phyloP scores from a whole-genome alignment of 2,329 filamentous ascomycete genomes.

The Fonsecaea multimorphosa region DNA sequence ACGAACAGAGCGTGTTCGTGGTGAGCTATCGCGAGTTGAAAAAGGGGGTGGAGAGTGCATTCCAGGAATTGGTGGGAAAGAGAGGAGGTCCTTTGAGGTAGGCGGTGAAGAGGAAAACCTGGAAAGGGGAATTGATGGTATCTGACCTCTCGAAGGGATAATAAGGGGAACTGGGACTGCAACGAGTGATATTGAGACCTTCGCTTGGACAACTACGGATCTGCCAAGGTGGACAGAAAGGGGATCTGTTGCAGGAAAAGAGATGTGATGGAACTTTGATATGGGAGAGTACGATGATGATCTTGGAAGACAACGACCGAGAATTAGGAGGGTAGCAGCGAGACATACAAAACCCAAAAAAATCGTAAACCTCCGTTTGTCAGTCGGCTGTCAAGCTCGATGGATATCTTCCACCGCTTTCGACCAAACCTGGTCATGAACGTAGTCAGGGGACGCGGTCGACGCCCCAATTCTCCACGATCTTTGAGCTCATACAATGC shows the following conservation, averaged over 20 bases:
- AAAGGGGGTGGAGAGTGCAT: slow-evolving; percentile 65
- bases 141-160: neutral
- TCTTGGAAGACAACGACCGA: neutral
- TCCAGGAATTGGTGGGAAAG: slow-evolving; percentile 59
- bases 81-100: slow-evolving; percentile 34
- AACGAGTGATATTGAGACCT: neutral
- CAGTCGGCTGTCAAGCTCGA: slow-evolving; percentile 3
- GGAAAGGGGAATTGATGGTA: neutral
- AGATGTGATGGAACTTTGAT: neutral
- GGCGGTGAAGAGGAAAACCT: neutral
- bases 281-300: neutral
- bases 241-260: neutral
- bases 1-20: slow-evolving; percentile 87
- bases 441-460: neutral
- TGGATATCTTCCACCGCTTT: neutral
- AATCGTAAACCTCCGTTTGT: slow-evolving; percentile 23
- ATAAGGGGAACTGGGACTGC: slow-evolving; percentile 42
- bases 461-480: neutral
- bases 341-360: slow-evolving; percentile 13
- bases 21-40: slow-evolving; percentile 90
- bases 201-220: neutral
- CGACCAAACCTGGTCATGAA: neutral
- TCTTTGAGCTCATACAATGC: neutral
- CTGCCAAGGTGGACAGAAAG: neutral
- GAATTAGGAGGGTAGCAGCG: neutral